Evolutionary conservation across 2,329 filamentous ascomycete genomes (phyloP).

Genomic region (Cladosporium oxysporum): DNA sequence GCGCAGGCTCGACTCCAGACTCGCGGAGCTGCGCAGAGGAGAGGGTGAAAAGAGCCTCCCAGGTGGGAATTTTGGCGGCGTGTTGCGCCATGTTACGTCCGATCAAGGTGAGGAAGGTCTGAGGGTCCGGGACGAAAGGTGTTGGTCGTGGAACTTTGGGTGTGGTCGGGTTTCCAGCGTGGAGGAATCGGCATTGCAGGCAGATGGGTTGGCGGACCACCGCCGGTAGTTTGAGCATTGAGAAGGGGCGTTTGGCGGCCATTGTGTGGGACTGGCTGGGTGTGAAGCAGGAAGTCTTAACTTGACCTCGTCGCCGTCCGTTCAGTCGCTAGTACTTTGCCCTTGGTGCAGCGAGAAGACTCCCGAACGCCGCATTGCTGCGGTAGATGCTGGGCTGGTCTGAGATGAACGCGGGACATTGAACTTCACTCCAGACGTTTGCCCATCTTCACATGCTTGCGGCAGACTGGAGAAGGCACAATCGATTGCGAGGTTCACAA

Average conservation of each 20-base stretch:
- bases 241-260: constrained; percentile 32
- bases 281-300: constrained; percentile 3
- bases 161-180: constrained; percentile 39
- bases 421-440: not conserved
- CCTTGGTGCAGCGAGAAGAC: constrained; percentile 14
- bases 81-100: constrained; percentile 83
- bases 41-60: constrained; percentile 86
- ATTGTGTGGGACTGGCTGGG: constrained; percentile 23
- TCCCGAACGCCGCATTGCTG: constrained; percentile 9
- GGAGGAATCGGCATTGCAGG: constrained; percentile 24
- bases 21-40: constrained; percentile 76
- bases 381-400: constrained; percentile 8
- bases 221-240: constrained; percentile 29
- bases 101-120: constrained; percentile 86
- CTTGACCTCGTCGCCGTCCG: not conserved
- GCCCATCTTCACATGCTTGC: constrained; percentile 11
- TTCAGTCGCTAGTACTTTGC: constrained; percentile 12
- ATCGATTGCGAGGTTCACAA: not conserved
- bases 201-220: constrained; percentile 25
- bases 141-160: constrained; percentile 68
- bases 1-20: constrained; percentile 82
- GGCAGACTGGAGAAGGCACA: not conserved
- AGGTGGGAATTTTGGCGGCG: constrained; percentile 81
- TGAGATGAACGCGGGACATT: not conserved
- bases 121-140: constrained; percentile 80